Evolutionary conservation across 2,329 filamentous ascomycete species (phyloP), one percentile per base, ranked within the genome.

Genomic region (Neofusicoccum cordaticola): DNA sequence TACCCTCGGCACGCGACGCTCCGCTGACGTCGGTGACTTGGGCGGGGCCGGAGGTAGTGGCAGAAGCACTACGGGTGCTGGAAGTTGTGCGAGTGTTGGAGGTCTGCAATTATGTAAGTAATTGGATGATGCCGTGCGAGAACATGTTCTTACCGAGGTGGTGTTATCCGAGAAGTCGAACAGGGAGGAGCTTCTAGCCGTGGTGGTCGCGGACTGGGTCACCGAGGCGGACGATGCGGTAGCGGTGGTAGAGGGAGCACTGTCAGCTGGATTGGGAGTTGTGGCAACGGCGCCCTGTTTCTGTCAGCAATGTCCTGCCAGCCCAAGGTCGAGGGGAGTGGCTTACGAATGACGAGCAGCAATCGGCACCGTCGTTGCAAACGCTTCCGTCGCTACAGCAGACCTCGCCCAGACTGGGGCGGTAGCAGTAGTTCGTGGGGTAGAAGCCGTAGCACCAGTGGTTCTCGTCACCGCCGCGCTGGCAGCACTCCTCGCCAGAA

Each of bases 401-500:
- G 15, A 64, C 62, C 47, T 64, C 62, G 31, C 62, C 62, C 19
- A 35, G 31, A 4, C n/a, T 42, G 52, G 62, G 62, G 5, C 52
- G 42, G 34, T 60, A 64, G 62, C 62, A 64, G 42, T 52, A 50
- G 42, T 48, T 58, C 8, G 52, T 58, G 15, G 62, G 62, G 27
- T 45, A 53, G 39, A 37, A 44, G 39, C 61, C 61, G 48, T 19
- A 52, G 61, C 61, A 63, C 48, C 41, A 63, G 37, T 53, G 48
- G n/a, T 34, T 37, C n/a, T 39, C 61, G 12, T 27, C 12, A 3
- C 53, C 62, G 45, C 62, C 51, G 13, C 56, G 17, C 27, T 57
- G 51, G 52, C 62, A 64, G 62, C 62, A 64, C 22, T 57, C 52
- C 34, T 64, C 62, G 44, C 56, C 56, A 17, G 51, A 50, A 37